These are phyloP conservation scores for Cochlearia excelsa DNA, from an alignment of 345 rosid species.

Conservation along the genomic window DNA sequence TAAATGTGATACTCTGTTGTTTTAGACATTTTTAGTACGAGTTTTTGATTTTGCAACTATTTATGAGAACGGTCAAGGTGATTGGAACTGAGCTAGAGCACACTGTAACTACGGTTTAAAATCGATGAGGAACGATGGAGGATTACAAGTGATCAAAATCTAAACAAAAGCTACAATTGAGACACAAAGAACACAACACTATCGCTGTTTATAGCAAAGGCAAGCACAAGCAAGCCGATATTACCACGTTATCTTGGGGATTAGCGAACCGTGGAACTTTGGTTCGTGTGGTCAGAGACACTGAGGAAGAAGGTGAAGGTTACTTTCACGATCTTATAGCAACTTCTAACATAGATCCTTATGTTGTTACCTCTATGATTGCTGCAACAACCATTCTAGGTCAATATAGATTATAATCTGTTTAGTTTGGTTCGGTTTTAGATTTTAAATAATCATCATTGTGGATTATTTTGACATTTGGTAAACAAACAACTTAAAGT, in stretches of 20 bases:
- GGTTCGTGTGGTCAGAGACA: conserved; percentile 68
- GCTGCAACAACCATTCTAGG: too few species aligned
- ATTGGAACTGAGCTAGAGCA: conserved; percentile 96
- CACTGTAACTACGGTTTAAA: conserved; percentile 91
- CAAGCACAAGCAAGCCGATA: conserved; percentile 70
- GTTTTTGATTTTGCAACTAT: too few species aligned
- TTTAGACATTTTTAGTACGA: too few species aligned
- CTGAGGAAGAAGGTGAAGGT: conserved; percentile 66
- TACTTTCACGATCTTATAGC: conserved; percentile 78
- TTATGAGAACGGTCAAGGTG: conserved; percentile 28
- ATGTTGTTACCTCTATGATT: conserved; percentile 35
- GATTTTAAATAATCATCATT: too few species aligned
- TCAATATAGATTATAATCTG: too few species aligned
- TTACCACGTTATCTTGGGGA: conserved; percentile 75
- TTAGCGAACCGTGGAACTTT: conserved; percentile 77
- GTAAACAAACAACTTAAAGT: too few species aligned
- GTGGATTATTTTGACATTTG: too few species aligned
- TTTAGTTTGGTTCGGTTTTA: too few species aligned
- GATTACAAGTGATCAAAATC: conserved; percentile 65
- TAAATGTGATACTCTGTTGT: too few species aligned
- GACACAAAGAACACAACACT: conserved; percentile 65
- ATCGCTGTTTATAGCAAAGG: conserved; percentile 84
- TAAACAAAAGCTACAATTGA: conserved; percentile 62
- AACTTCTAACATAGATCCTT: too few species aligned
- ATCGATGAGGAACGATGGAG: conserved; percentile 78